Conservation (phyloP, 129 eudicot species). For the Flaveria sonorensis region DNA sequence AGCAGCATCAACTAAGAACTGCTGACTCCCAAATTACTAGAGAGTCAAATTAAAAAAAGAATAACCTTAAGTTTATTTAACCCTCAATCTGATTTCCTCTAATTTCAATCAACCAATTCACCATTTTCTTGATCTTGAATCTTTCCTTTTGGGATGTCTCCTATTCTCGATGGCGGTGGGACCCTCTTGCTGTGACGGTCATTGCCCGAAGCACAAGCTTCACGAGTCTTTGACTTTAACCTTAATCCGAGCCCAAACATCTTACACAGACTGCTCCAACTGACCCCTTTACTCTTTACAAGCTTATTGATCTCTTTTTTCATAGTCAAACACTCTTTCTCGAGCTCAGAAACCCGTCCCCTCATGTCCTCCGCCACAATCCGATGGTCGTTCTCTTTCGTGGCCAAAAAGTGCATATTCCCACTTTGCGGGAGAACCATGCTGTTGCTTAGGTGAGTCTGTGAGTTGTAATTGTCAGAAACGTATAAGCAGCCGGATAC, state of each 20-base stretch:
- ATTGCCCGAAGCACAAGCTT: constrained; percentile 20
- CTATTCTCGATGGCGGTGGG: constrained; percentile 25
- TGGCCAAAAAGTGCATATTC: constrained; percentile 11
- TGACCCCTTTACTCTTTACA: constrained; percentile 57
- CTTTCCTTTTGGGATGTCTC: constrained; percentile 35
- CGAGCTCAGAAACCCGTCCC: constrained; percentile 66
- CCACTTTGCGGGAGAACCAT: constrained; percentile 35
- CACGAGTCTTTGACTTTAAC: constrained; percentile 41
- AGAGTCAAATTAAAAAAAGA: constrained; percentile 8
- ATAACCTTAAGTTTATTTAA: constrained; percentile 24
- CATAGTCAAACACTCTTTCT: constrained; percentile 65
- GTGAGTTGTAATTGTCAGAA: constrained; percentile 54
- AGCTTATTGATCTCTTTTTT: constrained; percentile 62
- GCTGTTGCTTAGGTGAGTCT: constrained; percentile 44
- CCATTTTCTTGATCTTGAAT: constrained; percentile 33
- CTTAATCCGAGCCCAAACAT: constrained; percentile 44
- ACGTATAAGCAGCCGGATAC: constrained; percentile 59
- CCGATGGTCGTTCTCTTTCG: constrained; percentile 30
- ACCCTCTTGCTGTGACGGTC: constrained; percentile 27
- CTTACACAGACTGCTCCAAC: constrained; percentile 58
- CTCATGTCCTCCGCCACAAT: constrained; percentile 51
- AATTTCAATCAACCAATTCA: constrained; percentile 31
- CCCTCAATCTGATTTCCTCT: constrained; percentile 5
- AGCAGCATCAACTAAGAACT: constrained; percentile 19
- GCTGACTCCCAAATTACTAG: constrained; percentile 22